Base-by-base conservation (phyloP, 805 yeast genomes). In the Zygosaccharomyces pseudorouxii region DNA sequence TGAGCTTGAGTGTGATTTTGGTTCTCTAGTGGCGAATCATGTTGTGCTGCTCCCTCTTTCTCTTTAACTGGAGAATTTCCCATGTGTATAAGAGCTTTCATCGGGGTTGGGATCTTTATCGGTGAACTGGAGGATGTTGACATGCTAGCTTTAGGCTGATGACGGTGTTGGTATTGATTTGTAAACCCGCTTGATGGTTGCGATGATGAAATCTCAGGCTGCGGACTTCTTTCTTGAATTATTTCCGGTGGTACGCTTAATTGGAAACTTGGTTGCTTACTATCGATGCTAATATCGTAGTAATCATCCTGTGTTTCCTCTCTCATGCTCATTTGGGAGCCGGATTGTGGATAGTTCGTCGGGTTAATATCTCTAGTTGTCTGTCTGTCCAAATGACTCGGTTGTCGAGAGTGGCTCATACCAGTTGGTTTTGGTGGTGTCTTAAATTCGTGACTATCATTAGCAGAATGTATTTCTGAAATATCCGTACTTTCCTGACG, bases 21-120 rank as follows among this genome's bases (percentile, higher is more conserved):
- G 19, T 30, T 36, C 42, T 36, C 49, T 4, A 48, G 38, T 3
- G 56, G 55, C 4, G 55, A 53, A 28, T 9, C 30, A 10, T 49
- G 36, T 29, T n/a, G 22, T 5, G 37, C 16, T 5, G 37, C 38
- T 19, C 33, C n/a, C 16, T 18, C 19, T 23, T 11, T 39, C 18
- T 22, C 25, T 45, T 9, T 42, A 36, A 52, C 55, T 9, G 64
- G 63, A 3, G 63, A 51, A 38, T 50, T 53, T 27, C 52, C 51
- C 7, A 57, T 50, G 19, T 60, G 48, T 35, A 60, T 59, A 3
- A 60, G 48, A 39, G 56, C 57, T 40, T 58, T 59, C 18, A 61
- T 55, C 12, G 65, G 64, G 2, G 65, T 56, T 11, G 58, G 57
- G 14, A 60, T 47, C 14, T 53, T 55, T 33, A 59, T 52, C 2